These are phyloP conservation scores for Penicillium sp. DNA, from an alignment of 2,329 filamentous ascomycete species.

Conservation along the genomic window DNA sequence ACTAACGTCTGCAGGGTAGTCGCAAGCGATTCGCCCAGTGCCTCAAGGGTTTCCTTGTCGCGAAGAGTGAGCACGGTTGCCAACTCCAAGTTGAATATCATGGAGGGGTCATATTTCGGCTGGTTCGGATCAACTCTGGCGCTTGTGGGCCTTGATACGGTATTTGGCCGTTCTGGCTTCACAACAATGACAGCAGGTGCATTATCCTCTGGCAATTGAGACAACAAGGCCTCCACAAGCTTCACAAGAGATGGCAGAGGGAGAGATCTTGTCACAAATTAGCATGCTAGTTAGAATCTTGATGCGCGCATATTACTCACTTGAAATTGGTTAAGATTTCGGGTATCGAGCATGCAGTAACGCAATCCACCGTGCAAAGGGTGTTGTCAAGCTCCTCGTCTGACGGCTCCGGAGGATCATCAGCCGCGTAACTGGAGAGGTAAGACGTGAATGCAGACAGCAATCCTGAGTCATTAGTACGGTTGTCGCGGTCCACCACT, in stretches of 20 bases:
- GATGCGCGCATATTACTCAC: conserved; percentile 50
- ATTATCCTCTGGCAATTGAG: conserved; percentile 83
- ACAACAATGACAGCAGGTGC: conserved; percentile 81
- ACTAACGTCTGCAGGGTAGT: conserved; percentile 79
- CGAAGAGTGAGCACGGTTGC: conserved; percentile 79
- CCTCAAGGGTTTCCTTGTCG: conserved; percentile 69
- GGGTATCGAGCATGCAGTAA: conserved; percentile 83
- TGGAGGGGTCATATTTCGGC: conserved; percentile 76
- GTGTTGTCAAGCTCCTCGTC: conserved; percentile 97
- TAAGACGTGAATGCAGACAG: conserved; percentile 96
- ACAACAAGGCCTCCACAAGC: conserved; percentile 72
- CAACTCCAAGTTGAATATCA: conserved; percentile 89
- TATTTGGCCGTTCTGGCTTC: conserved; percentile 76
- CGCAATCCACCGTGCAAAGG: conserved; percentile 88
- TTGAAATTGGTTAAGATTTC: conserved; percentile 80
- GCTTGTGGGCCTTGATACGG: conserved; percentile 60
- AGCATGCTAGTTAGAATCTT: conserved; percentile 6
- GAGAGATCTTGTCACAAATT: conserved; percentile 54
- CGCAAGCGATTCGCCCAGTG: conserved; percentile 76
- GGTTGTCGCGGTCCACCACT: conserved; percentile 82
- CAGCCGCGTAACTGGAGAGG: conserved; percentile 97
- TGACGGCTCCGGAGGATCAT: conserved; percentile 95
- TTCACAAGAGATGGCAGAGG: conserved; percentile 60
- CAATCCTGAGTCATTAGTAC: conserved; percentile 76
- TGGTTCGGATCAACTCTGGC: conserved; percentile 57